Conservation (phyloP, 768 basidiomycete species). For the Phanerodontia chrysosporium region DNA sequence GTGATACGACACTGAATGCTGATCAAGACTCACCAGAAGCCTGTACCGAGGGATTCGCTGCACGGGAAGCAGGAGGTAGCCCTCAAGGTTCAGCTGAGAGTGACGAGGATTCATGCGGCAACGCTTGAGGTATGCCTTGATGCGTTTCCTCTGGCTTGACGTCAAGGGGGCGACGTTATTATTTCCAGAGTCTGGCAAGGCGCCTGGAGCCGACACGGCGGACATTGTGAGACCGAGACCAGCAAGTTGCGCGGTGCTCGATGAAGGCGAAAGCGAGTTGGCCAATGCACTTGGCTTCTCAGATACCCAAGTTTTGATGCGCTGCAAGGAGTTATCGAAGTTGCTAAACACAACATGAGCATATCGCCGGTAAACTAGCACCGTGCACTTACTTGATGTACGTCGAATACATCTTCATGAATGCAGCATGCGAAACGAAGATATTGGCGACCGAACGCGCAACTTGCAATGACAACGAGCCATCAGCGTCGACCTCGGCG, state of each 20-base stretch:
- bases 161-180: conserved; percentile 55
- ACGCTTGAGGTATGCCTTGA: conserved; percentile 85
- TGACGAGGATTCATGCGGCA: conserved; percentile 87
- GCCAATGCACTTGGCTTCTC: conserved; percentile 46
- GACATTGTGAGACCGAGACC: conserved; percentile 58
- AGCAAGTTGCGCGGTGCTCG: conserved; percentile 58
- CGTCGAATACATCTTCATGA: conserved; percentile 98
- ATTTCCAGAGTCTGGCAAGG: conserved; percentile 34
- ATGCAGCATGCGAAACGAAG: conserved; percentile 91
- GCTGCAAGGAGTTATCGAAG: conserved; percentile 88
- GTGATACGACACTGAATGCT: not conserved
- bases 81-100: conserved; percentile 91
- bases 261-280: conserved; percentile 50
- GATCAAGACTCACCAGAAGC: conserved; percentile 60
- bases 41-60: conserved; percentile 98
- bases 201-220: conserved; percentile 41
- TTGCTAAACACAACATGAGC: no score
- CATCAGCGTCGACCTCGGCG: conserved; percentile 60
- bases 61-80: conserved; percentile 89
- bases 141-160: conserved; percentile 81
- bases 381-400: conserved; percentile 85
- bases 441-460: conserved; percentile 82
- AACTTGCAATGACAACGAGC: conserved; percentile 66
- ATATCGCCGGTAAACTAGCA: no score
- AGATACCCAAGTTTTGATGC: conserved; percentile 82